These are phyloP conservation scores for Cinnamomum chago DNA, from an alignment of 164 flowering plant genomes.

Conservation along the genomic window DNA sequence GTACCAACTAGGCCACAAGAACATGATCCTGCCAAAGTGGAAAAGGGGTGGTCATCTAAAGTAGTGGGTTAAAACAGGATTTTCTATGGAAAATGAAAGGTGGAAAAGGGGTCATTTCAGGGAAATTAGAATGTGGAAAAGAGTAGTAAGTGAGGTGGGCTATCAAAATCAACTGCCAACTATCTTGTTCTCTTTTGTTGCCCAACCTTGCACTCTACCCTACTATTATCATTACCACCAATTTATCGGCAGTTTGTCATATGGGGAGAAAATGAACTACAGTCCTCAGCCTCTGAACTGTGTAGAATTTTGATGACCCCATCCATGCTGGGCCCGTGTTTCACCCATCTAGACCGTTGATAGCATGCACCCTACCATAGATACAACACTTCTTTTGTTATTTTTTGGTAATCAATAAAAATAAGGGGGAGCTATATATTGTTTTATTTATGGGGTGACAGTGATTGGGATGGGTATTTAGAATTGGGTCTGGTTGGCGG, in stretches of 20 bases:
- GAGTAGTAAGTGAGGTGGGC: conserved; percentile 27
- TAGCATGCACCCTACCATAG: too few relatives aligned
- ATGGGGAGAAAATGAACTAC: background rate
- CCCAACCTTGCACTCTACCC: conserved; percentile 34
- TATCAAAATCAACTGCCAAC: conserved; percentile 38
- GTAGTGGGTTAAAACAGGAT: background rate
- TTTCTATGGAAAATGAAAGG: conserved; percentile 2
- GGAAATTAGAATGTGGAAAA: conserved; percentile 1
- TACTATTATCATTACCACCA: conserved; percentile 11
- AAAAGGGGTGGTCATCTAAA: background rate
- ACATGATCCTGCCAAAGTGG: background rate
- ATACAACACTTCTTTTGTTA: too few relatives aligned
- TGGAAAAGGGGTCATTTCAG: background rate
- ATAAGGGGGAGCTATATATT: too few relatives aligned
- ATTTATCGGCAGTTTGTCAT: conserved; percentile 4
- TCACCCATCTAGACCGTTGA: too few relatives aligned
- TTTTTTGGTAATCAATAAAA: too few relatives aligned
- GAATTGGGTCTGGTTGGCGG: too few relatives aligned
- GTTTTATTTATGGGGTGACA: too few relatives aligned
- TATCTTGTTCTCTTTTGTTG: conserved; percentile 9
- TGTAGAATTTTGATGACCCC: too few relatives aligned
- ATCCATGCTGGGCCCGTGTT: too few relatives aligned
- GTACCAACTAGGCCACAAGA: conserved; percentile 1
- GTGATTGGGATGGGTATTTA: too few relatives aligned
- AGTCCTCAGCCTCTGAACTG: too few relatives aligned